Conservation (phyloP, 129 eudicot genomes). For the Chrysanthemum lavandulifolium region DNA sequence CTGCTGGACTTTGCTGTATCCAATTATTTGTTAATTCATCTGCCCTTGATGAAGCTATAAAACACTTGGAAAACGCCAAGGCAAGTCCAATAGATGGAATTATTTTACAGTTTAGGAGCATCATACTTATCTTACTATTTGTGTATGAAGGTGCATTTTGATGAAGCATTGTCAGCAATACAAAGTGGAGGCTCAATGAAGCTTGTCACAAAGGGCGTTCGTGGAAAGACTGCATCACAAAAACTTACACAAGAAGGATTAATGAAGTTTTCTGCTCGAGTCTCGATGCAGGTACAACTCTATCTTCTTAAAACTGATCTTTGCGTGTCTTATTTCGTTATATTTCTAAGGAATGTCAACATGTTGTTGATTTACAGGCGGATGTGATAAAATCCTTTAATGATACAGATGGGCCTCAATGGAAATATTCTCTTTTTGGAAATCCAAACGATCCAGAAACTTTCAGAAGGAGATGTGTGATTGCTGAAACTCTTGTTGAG, state of each 20-base stretch:
- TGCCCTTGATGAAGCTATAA: slow-evolving; percentile 85
- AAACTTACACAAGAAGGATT: slow-evolving; percentile 93
- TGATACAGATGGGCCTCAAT: slow-evolving; percentile 90
- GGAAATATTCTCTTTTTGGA: slow-evolving; percentile 96
- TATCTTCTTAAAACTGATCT: background rate
- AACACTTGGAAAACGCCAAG: slow-evolving; percentile 90
- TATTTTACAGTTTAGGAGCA: no score
- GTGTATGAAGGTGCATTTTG: slow-evolving; percentile 78
- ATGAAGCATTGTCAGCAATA: slow-evolving; percentile 81
- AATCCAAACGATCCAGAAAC: slow-evolving; percentile 96
- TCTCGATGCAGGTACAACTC: slow-evolving; percentile 68
- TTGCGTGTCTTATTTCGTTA: background rate
- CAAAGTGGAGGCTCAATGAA: slow-evolving; percentile 67
- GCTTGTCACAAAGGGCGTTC: slow-evolving; percentile 72
- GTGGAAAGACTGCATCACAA: slow-evolving; percentile 86
- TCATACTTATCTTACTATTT: slow-evolving; percentile 6
- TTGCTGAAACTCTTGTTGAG: slow-evolving; percentile 95
- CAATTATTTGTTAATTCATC: slow-evolving; percentile 91
- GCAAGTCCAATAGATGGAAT: slow-evolving; percentile 26
- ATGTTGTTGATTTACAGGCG: slow-evolving; percentile 42
- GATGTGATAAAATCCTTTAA: slow-evolving; percentile 85
- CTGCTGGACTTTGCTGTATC: slow-evolving; percentile 97
- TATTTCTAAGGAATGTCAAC: slow-evolving; percentile 11
- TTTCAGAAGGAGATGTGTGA: slow-evolving; percentile 89
- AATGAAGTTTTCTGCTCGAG: slow-evolving; percentile 87